A percentile compares a stretch with the other conserved stretches of the same genome.
These are phyloP conservation scores for Lagenaria siceraria DNA, from an alignment of 306 rosid species.

Conservation along the genomic window DNA sequence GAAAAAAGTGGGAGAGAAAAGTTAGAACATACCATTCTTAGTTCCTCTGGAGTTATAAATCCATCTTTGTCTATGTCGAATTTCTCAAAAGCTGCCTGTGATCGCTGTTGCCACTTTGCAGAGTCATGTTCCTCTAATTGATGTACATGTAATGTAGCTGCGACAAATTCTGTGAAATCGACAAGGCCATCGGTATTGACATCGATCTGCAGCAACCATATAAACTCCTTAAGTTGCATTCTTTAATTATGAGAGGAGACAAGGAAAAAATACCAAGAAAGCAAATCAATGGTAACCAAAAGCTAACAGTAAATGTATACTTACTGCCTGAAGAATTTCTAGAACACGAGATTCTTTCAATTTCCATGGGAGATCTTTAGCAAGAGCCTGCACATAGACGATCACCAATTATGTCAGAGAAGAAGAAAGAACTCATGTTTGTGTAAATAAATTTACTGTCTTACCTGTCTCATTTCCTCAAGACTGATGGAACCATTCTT, in stretches of 20 bases:
- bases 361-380: slow-evolving; percentile 96
- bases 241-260: background rate
- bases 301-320: slow-evolving; percentile 10
- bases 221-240: background rate
- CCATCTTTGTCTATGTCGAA: slow-evolving; percentile 91
- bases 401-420: background rate
- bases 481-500: slow-evolving; percentile 92
- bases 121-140: slow-evolving; percentile 97
- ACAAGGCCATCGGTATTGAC: slow-evolving; percentile 96
- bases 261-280: background rate
- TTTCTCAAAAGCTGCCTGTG: slow-evolving; percentile 88
- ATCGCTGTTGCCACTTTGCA: slow-evolving; percentile 70
- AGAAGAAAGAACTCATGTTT: background rate
- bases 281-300: background rate
- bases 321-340: slow-evolving; percentile 91
- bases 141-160: slow-evolving; percentile 89
- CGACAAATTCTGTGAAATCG: slow-evolving; percentile 89
- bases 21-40: slow-evolving; percentile 63
- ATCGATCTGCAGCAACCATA: slow-evolving; percentile 51
- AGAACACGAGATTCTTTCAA: slow-evolving; percentile 79
- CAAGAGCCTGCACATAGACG: slow-evolving; percentile 73
- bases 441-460: background rate
- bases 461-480: slow-evolving; percentile 97
- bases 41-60: slow-evolving; percentile 86
- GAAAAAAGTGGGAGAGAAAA: background rate